Evolutionary conservation across 768 basidiomycete species (phyloP).

Genomic region (Naganishia kalamii): DNA sequence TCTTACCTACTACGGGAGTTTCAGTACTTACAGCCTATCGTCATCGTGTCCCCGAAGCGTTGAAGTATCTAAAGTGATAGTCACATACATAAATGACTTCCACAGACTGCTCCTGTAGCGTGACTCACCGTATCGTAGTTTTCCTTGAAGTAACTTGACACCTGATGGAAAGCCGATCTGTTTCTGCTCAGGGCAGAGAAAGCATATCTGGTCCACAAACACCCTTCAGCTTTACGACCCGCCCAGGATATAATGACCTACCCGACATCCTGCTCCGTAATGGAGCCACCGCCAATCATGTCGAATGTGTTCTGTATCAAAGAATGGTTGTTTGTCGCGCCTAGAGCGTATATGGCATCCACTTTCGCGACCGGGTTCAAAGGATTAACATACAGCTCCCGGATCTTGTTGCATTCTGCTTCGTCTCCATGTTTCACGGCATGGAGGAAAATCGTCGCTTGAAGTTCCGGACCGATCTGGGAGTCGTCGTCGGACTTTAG

Average conservation of each 20-base stretch:
- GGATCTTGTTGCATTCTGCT: conserved; percentile 66
- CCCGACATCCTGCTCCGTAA: conserved; percentile 50
- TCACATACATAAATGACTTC: background rate
- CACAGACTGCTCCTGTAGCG: background rate
- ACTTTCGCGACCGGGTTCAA: conserved; percentile 67
- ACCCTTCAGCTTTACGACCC: conserved; percentile 34
- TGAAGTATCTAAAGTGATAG: conserved; percentile 49
- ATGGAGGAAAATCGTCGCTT: conserved; percentile 50
- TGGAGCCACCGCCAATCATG: conserved; percentile 52
- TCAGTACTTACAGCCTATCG: conserved; percentile 29
- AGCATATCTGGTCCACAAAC: conserved; percentile 48
- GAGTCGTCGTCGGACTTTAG: conserved; percentile 68
- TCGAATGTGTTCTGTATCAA: conserved; percentile 61
- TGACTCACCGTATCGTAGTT: conserved; percentile 60
- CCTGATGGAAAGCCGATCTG: conserved; percentile 52
- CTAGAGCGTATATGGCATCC: conserved; percentile 59
- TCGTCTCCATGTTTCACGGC: conserved; percentile 66
- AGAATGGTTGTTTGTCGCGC: conserved; percentile 55
- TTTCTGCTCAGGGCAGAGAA: conserved; percentile 56
- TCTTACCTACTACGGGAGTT: conserved; percentile 3
- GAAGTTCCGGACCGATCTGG: conserved; percentile 71
- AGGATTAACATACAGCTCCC: conserved; percentile 62
- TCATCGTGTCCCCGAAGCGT: conserved; percentile 61
- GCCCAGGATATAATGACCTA: conserved; percentile 5
- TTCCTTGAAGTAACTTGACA: conserved; percentile 61